Conservation (phyloP, 1,139 yeast genomes). For the Candida labiduridarum region DNA sequence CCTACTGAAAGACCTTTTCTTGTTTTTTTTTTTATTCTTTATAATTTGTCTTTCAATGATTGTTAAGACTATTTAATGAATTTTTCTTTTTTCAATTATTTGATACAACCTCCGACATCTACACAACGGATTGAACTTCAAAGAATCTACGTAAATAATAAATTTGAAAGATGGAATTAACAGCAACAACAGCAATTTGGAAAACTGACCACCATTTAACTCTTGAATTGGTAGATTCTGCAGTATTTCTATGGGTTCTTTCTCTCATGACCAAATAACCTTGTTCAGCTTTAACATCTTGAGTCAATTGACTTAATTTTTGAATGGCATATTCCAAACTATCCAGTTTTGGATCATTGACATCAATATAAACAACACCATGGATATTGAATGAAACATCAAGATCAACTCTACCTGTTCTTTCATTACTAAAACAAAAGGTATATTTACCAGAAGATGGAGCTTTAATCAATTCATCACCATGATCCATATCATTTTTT, state of each 20-base stretch:
- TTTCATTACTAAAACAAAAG: conserved; percentile 92
- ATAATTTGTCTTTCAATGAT: background rate
- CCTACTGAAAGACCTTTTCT: no score
- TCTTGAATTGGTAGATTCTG: conserved; percentile 94
- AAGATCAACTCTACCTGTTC: conserved; percentile 68
- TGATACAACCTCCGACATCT: conserved; percentile 18
- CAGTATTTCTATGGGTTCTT: conserved; percentile 97
- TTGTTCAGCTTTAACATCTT: conserved; percentile 90
- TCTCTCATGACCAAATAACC: conserved; percentile 93
- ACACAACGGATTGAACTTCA: conserved; percentile 89
- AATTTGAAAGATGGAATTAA: conserved; percentile 89
- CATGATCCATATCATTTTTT: conserved; percentile 68
- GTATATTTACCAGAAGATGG: conserved; percentile 70
- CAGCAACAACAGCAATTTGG: conserved; percentile 83
- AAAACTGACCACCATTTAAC: conserved; percentile 98
- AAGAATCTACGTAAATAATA: conserved; percentile 92
- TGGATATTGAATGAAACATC: conserved; percentile 96
- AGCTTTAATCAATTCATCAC: conserved; percentile 74
- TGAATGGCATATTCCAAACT: conserved; percentile 85
- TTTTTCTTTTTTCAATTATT: background rate
- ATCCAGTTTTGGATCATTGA: conserved; percentile 78
- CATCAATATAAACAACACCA: conserved; percentile 87
- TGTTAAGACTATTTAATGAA: background rate
- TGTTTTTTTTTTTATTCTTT: no score
- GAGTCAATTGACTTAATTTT: conserved; percentile 72